Conservation (phyloP, 2,329 filamentous ascomycete genomes). For the Microthyrium microscopicum region DNA sequence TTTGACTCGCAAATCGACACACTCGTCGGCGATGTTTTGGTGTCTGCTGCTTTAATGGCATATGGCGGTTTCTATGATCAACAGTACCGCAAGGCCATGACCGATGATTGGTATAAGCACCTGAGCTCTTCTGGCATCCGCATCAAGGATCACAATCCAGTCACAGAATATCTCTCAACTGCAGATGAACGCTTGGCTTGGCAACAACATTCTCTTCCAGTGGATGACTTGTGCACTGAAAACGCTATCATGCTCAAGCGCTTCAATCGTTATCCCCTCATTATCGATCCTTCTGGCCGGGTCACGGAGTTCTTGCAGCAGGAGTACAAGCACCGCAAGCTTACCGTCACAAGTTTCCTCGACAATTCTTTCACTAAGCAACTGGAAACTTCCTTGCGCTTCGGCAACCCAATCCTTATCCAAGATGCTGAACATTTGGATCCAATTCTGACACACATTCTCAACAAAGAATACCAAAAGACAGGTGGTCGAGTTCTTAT, state of each 20-base stretch:
- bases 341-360: constrained; percentile 94
- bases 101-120: constrained; percentile 94
- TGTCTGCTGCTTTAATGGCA: constrained; percentile 92
- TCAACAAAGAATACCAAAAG: constrained; percentile 99
- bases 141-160: constrained; percentile 83
- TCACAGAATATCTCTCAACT: constrained; percentile 92
- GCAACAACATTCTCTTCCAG: constrained; percentile 86
- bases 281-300: constrained; percentile 92
- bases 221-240: constrained; percentile 95
- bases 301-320: constrained; percentile 91
- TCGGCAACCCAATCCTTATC: constrained; percentile 95
- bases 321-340: constrained; percentile 79
- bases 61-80: constrained; percentile 97
- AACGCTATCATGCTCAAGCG: constrained; percentile 95
- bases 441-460: constrained; percentile 90
- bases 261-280: constrained; percentile 95
- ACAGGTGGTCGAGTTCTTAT: constrained; percentile 96
- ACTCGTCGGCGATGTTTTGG: constrained; percentile 83
- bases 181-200: constrained; percentile 88
- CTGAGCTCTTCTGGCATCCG: constrained; percentile 82
- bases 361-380: constrained; percentile 98
- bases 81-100: constrained; percentile 92
- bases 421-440: constrained; percentile 96
- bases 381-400: constrained; percentile 86
- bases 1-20: constrained; percentile 98